Conservation (phyloP, 768 basidiomycete genomes). For the Suillus plorans region DNA sequence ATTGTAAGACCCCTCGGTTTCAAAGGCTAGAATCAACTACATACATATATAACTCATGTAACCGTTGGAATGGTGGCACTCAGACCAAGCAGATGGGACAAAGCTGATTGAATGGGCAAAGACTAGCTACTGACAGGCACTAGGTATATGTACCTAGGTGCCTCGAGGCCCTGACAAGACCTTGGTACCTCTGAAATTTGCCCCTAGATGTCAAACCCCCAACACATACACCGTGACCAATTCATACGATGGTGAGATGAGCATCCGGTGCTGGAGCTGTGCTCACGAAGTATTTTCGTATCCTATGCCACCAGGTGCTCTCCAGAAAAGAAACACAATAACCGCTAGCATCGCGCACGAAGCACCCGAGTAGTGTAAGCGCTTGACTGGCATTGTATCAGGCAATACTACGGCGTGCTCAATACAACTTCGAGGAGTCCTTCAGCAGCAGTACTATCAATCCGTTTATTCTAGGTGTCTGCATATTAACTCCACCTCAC, state of each 20-base stretch:
- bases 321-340: not conserved
- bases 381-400: not conserved
- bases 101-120: too few relatives aligned
- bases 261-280: not conserved
- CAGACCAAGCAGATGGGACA: too few relatives aligned
- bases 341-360: slow-evolving; percentile 20
- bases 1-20: not conserved
- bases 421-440: not conserved
- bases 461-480: not conserved
- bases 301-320: slow-evolving; percentile 4
- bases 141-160: too few relatives aligned
- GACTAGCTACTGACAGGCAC: too few relatives aligned
- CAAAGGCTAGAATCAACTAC: too few relatives aligned
- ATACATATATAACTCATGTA: too few relatives aligned
- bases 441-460: not conserved
- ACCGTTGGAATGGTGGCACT: too few relatives aligned
- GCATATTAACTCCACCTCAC: not conserved
- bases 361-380: slow-evolving; percentile 3
- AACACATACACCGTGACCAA: too few relatives aligned
- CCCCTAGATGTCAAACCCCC: too few relatives aligned
- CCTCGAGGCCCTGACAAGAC: too few relatives aligned
- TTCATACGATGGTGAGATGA: not conserved
- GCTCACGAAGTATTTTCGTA: slow-evolving; percentile 13
- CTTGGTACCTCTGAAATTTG: too few relatives aligned
- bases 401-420: not conserved